Conservation (phyloP, 1,284 basidiomycete genomes). For the Tilletiaria anomala region DNA sequence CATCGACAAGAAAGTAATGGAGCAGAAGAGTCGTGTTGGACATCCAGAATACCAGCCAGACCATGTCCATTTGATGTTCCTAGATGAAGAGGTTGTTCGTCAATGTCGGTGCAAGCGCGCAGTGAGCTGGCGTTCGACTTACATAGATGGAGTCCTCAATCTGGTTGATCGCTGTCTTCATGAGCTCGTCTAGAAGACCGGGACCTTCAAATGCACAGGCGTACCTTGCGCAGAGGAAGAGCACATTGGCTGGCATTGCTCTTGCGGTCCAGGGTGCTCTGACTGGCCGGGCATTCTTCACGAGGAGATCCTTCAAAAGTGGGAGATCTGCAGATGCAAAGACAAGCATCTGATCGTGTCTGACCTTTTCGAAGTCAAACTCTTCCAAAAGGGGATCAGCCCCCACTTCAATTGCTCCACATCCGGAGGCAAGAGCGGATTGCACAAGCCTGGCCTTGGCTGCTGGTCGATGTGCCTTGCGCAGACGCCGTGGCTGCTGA, state of each 20-base stretch:
- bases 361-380: constrained; percentile 22
- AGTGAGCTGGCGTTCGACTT: constrained; percentile 44
- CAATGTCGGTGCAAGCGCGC: constrained; percentile 4
- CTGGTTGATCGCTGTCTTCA: constrained; percentile 73
- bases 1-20: constrained; percentile 59
- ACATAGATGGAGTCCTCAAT: constrained; percentile 82
- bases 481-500: background rate
- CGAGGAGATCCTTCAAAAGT: constrained; percentile 62
- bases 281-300: constrained; percentile 52
- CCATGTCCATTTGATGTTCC: constrained; percentile 54
- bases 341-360: constrained; percentile 57
- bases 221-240: constrained; percentile 52
- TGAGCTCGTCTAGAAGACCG: constrained; percentile 63
- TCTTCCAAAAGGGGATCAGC: constrained; percentile 13
- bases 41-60: constrained; percentile 80
- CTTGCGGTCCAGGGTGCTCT: constrained; percentile 36
- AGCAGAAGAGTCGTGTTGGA: constrained; percentile 79
- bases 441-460: constrained; percentile 2
- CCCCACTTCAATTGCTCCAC: constrained; percentile 27
- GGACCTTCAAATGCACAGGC: constrained; percentile 46
- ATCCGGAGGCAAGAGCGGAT: constrained; percentile 18
- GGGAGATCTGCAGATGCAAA: constrained; percentile 66
- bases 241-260: constrained; percentile 40
- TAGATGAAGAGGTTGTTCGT: constrained; percentile 5
- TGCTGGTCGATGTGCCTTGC: background rate